Percentiles rank a stretch among this genome's conserved stretches.
phyloP scores from a whole-genome alignment of 768 basidiomycete genomes.

The Hericium erinaceus region DNA sequence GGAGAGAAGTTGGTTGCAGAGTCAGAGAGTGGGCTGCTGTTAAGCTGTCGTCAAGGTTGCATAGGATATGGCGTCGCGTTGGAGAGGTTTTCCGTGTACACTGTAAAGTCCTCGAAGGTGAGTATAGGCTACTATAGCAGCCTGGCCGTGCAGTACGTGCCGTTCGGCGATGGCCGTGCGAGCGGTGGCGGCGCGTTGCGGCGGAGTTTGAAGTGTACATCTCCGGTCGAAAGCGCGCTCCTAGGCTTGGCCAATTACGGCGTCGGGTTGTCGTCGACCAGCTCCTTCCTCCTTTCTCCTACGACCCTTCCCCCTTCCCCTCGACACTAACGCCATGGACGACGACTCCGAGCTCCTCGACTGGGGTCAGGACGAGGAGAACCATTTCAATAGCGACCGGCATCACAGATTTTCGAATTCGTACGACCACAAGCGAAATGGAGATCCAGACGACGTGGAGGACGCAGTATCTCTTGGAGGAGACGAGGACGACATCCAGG shows the following conservation, averaged over 20 bases:
- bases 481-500: conserved; percentile 56
- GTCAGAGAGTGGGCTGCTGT: no score
- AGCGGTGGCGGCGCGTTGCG: no score
- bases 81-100: no score
- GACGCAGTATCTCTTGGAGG: conserved; percentile 66
- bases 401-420: conserved; percentile 11
- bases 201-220: not conserved
- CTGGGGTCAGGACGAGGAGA: conserved; percentile 53
- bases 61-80: no score
- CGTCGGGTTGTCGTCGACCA: conserved; percentile 3
- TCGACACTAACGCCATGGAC: conserved; percentile 34
- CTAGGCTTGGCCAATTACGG: not conserved
- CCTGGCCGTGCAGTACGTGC: no score
- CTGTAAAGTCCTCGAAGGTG: no score
- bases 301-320: conserved; percentile 6
- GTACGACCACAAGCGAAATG: conserved; percentile 7
- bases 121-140: no score
- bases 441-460: conserved; percentile 34
- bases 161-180: no score
- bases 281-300: conserved; percentile 12
- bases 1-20: not conserved
- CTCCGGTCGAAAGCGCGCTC: not conserved
- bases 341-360: conserved; percentile 64
- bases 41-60: no score
- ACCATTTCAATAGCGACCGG: conserved; percentile 9